Evolutionary conservation across 306 rosid genomes (phyloP), one percentile per base, ranked within the genome.

Genomic region (Abrus precatorius): DNA sequence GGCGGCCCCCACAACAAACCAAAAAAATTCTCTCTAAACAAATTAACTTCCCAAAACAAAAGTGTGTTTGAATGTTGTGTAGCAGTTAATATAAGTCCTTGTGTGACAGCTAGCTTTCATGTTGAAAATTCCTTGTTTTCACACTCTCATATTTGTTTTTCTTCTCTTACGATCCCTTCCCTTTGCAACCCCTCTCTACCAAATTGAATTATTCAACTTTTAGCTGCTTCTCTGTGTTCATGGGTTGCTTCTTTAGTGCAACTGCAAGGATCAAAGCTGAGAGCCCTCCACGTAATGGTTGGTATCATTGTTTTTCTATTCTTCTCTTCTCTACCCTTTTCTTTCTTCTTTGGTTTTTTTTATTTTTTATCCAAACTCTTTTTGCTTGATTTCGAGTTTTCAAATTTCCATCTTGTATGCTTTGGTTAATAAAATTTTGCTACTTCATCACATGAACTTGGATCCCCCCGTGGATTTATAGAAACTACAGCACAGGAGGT

Each of bases 231-330:
- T 85, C 64, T 76, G 54, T 68, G 52, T 7, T 82, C 60, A 95
- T 93, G 99, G 99, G 99, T 83, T 90, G 95, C 68, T 93, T 93
- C 88, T 82, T 86, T 2, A 91, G 97, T 88, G 72, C 29, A 1
- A 7, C 72, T 66, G 85, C 90, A 43, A 88, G 80, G 84, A 89
- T 95, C 85, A 95, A 95, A 88, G 99, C 98, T 77, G 97, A 91
- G 72, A 95, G 95, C 86, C 94, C 97, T 84, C 88, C 84, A 60
- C 97, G 75, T 45, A 79, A 87, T 78, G 97, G 98, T 93, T 20
- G 87, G 56, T 43, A 28, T 67, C 69, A n/a, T 55, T 32, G 7
- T 54, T 68, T 63, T 45, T 28, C 60, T 55, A 1, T 52, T 76
- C 77, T 61, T 36, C 20, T 33, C 77, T 2, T 47, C 71, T 28